Conservation (phyloP, 164 flowering plant genomes). For the Stephania yunnanensis region DNA sequence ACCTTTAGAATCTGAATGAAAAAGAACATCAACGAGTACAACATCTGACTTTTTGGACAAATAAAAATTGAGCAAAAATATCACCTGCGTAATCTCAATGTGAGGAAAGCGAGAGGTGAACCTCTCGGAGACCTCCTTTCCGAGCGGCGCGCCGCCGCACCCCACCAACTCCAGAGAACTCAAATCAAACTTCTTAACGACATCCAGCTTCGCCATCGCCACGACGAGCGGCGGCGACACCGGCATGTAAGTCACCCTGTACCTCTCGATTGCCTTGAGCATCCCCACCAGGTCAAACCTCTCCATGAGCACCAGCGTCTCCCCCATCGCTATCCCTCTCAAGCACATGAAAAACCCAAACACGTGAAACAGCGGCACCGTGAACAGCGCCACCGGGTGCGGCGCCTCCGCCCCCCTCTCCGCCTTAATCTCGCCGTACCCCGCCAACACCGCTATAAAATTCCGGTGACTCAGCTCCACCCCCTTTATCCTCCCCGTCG, state of each 20-base stretch:
- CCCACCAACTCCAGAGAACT: slow-evolving; percentile 53
- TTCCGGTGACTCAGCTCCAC: slow-evolving; percentile 66
- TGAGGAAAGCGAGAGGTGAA: slow-evolving; percentile 48
- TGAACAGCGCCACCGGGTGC: slow-evolving; percentile 35
- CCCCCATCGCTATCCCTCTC: slow-evolving; percentile 26
- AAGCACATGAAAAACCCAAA: slow-evolving; percentile 33
- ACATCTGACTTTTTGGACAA: slow-evolving; percentile 13
- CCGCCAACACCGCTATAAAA: slow-evolving; percentile 45
- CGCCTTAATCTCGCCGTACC: slow-evolving; percentile 8
- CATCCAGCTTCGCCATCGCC: slow-evolving; percentile 44
- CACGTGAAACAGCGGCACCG: slow-evolving; percentile 68
- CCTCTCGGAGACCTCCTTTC: slow-evolving; percentile 52
- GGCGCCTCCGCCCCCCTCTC: slow-evolving; percentile 4
- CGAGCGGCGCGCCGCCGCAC: slow-evolving; percentile 84
- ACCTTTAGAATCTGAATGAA: neutral
- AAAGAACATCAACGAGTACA: neutral
- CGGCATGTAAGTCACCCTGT: slow-evolving; percentile 38
- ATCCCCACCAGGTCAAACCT: slow-evolving; percentile 56
- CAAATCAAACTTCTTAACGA: slow-evolving; percentile 40
- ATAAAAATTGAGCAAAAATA: neutral
- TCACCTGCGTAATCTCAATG: slow-evolving; percentile 22
- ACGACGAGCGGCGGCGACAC: slow-evolving; percentile 64
- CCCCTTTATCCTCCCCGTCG: slow-evolving; percentile 79
- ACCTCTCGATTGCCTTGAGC: slow-evolving; percentile 53
- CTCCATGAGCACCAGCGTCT: slow-evolving; percentile 47